phyloP scores from a whole-genome alignment of 257 asterid species.

The Ilex asprella region DNA sequence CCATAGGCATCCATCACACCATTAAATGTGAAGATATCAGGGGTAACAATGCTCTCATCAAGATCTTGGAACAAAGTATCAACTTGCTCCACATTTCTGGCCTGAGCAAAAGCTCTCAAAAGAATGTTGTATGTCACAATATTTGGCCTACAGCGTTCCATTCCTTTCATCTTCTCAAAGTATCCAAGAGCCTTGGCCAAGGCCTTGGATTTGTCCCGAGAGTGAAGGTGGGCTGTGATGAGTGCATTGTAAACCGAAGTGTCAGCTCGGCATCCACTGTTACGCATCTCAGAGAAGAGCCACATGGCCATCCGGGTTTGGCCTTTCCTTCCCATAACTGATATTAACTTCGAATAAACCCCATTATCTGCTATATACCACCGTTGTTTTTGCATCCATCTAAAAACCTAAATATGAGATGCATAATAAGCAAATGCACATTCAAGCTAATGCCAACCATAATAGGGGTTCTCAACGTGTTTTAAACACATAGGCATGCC shows the following conservation, averaged over 20 bases:
- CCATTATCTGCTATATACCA: slow-evolving; percentile 97
- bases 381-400: slow-evolving; percentile 98
- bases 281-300: slow-evolving; percentile 98
- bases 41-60: slow-evolving; percentile 51
- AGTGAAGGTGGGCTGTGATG: slow-evolving; percentile 87
- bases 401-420: slow-evolving; percentile 55
- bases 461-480: background rate
- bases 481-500: background rate
- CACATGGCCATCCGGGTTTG: slow-evolving; percentile 96
- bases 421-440: slow-evolving; percentile 1
- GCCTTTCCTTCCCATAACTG: slow-evolving; percentile 95
- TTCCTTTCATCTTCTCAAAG: slow-evolving; percentile 82
- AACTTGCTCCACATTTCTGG: slow-evolving; percentile 60
- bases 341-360: slow-evolving; percentile 85
- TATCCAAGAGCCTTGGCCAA: slow-evolving; percentile 65
- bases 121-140: slow-evolving; percentile 89
- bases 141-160: slow-evolving; percentile 75
- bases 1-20: slow-evolving; percentile 99
- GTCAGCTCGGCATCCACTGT: slow-evolving; percentile 88
- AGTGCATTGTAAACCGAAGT: slow-evolving; percentile 89
- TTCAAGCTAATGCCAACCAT: background rate
- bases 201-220: slow-evolving; percentile 77
- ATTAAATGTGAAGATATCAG: slow-evolving; percentile 82
- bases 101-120: slow-evolving; percentile 83
- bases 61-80: slow-evolving; percentile 66